phyloP scores from a whole-genome alignment of 495 filamentous ascomycete species.

The Immersiella caudata region DNA sequence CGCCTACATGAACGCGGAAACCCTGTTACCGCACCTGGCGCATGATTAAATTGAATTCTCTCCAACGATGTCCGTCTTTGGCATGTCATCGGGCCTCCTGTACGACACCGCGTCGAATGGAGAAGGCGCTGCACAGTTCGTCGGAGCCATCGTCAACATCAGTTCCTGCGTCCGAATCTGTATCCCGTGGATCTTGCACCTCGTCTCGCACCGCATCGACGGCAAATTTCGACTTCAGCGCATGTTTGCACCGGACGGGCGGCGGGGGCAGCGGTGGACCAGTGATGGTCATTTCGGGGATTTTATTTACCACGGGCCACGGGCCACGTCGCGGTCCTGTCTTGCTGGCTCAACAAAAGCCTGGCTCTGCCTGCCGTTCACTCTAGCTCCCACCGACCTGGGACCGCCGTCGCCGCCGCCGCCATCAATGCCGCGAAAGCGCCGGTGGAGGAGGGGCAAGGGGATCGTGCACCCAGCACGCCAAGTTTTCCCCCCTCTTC shows the following conservation, averaged over 20 bases:
- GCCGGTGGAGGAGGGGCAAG: neutral
- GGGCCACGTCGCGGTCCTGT: constrained; percentile 28
- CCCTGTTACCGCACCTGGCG: constrained; percentile 31
- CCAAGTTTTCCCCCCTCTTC: constrained; percentile 4
- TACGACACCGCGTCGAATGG: constrained; percentile 7
- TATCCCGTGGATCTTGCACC: constrained; percentile 4
- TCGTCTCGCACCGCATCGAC: constrained; percentile 4
- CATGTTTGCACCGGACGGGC: neutral
- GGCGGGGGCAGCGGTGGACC: neutral
- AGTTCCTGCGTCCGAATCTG: constrained; percentile 6
- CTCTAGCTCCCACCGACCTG: neutral
- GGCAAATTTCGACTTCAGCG: neutral
- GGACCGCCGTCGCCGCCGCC: neutral
- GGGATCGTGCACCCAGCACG: constrained; percentile 4
- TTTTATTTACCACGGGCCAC: constrained; percentile 29
- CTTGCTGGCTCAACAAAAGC: constrained; percentile 17
- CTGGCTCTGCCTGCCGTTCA: neutral
- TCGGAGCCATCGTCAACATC: constrained; percentile 16
- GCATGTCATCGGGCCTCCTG: constrained; percentile 10
- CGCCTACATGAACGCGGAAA: constrained; percentile 8
- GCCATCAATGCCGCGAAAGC: constrained; percentile 10
- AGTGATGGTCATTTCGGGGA: constrained; percentile 26
- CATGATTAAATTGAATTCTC: constrained; percentile 27
- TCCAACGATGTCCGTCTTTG: constrained; percentile 12
- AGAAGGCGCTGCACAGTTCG: neutral